These are phyloP conservation scores for Acorus calamus DNA, from an alignment of 106 monocot species.

Conservation along the genomic window DNA sequence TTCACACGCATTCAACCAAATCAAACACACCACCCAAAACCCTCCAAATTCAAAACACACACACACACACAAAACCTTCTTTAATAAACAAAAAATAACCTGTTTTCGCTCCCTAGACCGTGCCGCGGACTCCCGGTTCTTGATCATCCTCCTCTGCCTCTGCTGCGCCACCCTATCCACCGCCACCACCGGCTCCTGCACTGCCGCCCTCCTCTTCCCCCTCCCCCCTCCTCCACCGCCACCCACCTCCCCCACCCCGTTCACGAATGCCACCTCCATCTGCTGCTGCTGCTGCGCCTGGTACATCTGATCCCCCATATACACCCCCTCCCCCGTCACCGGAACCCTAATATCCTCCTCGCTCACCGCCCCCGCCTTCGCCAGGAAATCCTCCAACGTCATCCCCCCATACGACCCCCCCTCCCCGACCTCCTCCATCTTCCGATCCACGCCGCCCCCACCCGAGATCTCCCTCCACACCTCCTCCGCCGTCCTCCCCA, in stretches of 20 bases:
- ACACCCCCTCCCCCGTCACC: conserved; percentile 2
- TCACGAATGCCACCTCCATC: conserved; percentile 10
- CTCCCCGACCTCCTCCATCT: conserved; percentile 9
- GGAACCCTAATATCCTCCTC: conserved; percentile 21
- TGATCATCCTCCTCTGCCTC: conserved; percentile 90
- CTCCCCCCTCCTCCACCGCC: conserved; percentile 13
- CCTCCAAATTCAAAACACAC: not conserved
- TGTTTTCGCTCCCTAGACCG: conserved; percentile 87
- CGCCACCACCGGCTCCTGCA: conserved; percentile 18
- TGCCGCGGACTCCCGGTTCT: conserved; percentile 83
- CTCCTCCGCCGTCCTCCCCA: conserved; percentile 10
- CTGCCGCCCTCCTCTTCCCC: conserved; percentile 27
- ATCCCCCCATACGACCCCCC: not conserved
- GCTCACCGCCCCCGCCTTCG: conserved; percentile 13
- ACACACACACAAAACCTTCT: no score
- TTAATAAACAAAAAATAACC: conserved; percentile 17
- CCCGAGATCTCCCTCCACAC: conserved; percentile 16
- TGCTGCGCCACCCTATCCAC: conserved; percentile 42
- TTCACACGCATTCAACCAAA: no score
- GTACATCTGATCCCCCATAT: conserved; percentile 7
- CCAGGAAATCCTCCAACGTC: conserved; percentile 18
- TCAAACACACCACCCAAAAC: not conserved
- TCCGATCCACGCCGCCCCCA: not conserved
- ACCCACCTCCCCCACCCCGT: not conserved
- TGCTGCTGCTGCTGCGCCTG: conserved; percentile 12